Evolutionary conservation across 441 rosid species (phyloP).

Genomic region (Mallotus japonicus): DNA sequence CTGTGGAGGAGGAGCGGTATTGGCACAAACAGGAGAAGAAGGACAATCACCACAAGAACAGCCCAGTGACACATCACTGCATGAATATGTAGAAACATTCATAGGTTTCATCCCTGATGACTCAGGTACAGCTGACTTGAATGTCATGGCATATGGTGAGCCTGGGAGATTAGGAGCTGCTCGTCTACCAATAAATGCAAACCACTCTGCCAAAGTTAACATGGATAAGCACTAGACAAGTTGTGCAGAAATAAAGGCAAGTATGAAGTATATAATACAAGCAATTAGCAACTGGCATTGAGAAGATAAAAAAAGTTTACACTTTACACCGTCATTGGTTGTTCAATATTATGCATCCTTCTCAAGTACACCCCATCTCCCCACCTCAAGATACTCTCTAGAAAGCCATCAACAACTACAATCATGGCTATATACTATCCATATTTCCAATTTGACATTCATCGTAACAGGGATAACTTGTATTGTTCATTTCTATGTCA

Average conservation of each 20-base stretch:
- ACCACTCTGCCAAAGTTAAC: constrained; percentile 73
- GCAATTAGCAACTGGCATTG: constrained; percentile 1
- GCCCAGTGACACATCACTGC: constrained; percentile 78
- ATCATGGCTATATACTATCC: neutral
- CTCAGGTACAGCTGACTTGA: constrained; percentile 55
- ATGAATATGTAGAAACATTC: constrained; percentile 88
- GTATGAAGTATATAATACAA: neutral
- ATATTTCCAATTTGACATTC: neutral
- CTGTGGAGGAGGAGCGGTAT: constrained; percentile 50
- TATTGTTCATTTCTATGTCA: neutral
- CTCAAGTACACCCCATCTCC: neutral
- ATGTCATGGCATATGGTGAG: constrained; percentile 82
- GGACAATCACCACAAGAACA: constrained; percentile 99
- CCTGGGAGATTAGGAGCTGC: constrained; percentile 66
- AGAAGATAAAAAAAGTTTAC: neutral
- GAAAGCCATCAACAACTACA: neutral
- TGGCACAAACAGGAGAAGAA: constrained; percentile 72
- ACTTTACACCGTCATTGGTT: neutral
- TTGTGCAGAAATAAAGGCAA: constrained; percentile 4
- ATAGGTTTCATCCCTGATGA: constrained; percentile 86
- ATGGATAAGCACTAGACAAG: constrained; percentile 20
- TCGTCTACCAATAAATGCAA: constrained; percentile 75
- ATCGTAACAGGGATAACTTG: neutral
- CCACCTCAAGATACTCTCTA: neutral
- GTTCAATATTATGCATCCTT: neutral